Evolutionary conservation across 176 grass and related monocot species (phyloP), one percentile per base, ranked within the genome.

Genomic region (Musa acuminata): DNA sequence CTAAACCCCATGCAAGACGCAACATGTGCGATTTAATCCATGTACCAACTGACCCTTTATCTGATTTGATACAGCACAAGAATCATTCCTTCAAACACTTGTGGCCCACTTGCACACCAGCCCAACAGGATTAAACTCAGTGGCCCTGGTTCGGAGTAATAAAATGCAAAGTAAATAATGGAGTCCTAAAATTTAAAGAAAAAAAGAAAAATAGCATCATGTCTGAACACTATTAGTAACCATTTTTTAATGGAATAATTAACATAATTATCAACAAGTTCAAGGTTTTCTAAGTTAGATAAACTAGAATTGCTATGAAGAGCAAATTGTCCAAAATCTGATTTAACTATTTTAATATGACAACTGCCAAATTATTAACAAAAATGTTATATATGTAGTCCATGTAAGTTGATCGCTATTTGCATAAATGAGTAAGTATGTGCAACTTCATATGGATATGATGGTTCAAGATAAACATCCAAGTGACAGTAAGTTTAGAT

Each of bases 401-500:
- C 23, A 65, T 26, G 11, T 20, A 25, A 26, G 63, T 26, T 12
- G 1, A 12, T 29, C 26, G 1, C 23, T 65, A 13, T 65, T 65
- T 26, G 4, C 23, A 65, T 26, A 13, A 65, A 26, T 26, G 24
- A 26, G 3, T 13, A 14, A 65, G 1, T 9, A 64, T 11, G 11
- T 65, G 23, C 62, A 65, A 53, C 52, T 53, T 3, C 24, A 19
- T 3, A 35, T 64, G 62, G 21, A 64, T n/a, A 64, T 64, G 19
- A 64, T 43, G 35, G 25, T 43, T 70, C 48, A 11, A 20, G 16
- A 70, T 8, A 70, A 50, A 7, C 66, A 29, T 55, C 14, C 13
- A 23, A 83, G 52, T 75, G 48, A 65, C 35, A 19, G 29, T 75
- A 66, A 27, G 62, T 60, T 77, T 20, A 73, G 58, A 80, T 72